Evolutionary conservation across 164 flowering plant species (phyloP), one percentile per base, ranked within the genome.

Genomic region (Tetracentron sinense): DNA sequence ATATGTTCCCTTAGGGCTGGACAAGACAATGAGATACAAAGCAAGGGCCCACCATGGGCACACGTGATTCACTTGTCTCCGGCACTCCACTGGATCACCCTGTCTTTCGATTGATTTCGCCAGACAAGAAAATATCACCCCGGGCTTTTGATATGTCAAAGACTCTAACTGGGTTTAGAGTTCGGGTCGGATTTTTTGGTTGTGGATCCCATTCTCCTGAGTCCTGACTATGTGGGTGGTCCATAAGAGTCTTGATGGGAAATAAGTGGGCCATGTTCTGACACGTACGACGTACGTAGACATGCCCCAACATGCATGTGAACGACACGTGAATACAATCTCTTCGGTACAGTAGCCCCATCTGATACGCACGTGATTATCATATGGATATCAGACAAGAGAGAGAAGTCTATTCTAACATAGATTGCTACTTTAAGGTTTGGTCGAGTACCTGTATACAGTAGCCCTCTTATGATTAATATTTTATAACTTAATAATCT

Each of bases 1-100:
- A 72, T 62, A 62, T 66, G 71, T 66, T 67, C 59, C 75, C 63
- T 49, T 19, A 2, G 52, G 25, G 49, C 23, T 35, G 25, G 71
- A 67, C 75, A 58, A 29, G 46, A 42, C 27, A 19, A 30, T 17
- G 12, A 15, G 25, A 29, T 1, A 30, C 6, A 8, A 7, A 27
- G 44, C 44, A 3, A 38, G 44, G 44, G 8, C 44, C 44, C 44
- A 38, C 44, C 44, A 38, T 2, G 15, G 44, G 44, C 14, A 16
- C 44, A 38, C 44, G 44, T 38, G 44, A 8, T n/a, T n/a, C n/a
- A n/a, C n/a, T n/a, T n/a, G n/a, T n/a, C n/a, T n/a, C 44, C 14
- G 14, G 44, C 8, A 38, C 44, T 38, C 44, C 38, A 8, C 38
- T 4, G 6, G 8, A 4, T 38, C 15, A 8, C 8, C 14, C 14